Base-by-base conservation (phyloP, 306 rosid species). In the Rosa chinensis region DNA sequence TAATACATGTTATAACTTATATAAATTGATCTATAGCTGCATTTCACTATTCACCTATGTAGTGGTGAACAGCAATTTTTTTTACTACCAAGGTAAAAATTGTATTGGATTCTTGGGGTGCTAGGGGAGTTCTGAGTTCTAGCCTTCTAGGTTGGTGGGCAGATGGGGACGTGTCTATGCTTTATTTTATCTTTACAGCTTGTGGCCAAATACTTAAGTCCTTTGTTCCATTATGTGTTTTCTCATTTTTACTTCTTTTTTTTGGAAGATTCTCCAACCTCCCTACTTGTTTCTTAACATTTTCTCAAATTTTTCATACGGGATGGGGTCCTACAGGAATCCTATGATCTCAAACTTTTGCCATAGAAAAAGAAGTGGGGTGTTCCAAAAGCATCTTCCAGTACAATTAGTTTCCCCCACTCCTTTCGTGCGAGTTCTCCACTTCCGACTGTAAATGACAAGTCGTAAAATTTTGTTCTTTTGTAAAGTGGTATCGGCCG, bases 171-270 rank as follows among this genome's bases (percentile, higher is more conserved):
- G 83, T 72, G 14, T 7, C 48, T 45, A 13, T 25, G 21, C 17
- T 28, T 23, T 67, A 25, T 75, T 21, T 74, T 2, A 11, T 70
- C 89, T 84, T 86, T 86, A 80, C 89, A 88, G 84, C 75, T 82
- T 82, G 89, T 82, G 68, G 18, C 72, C 52, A 17, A 55, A 47
- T 53, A 61, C 44, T 18, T 74, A 2, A 18, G 48, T 58, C 49
- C 11, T 69, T 73, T 74, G 73, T 56, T 71, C 20, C 25, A 13
- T 63, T 18, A 8, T 40, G 5, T 64, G 21, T 18, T 62, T 12
- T 5, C 17, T 62, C 12, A 25, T 28, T 62, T 28, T 25, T 12
- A 5, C 16, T 64, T 14, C 40, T 35, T 37, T 14, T 66, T 66
- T 64, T 66, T 39, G 71, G 25, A 37, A 66, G 48, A 66, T 37